These are phyloP conservation scores for Podila minutissima DNA, from an alignment of 192 early-diverging fungal genomes.

Conservation along the genomic window DNA sequence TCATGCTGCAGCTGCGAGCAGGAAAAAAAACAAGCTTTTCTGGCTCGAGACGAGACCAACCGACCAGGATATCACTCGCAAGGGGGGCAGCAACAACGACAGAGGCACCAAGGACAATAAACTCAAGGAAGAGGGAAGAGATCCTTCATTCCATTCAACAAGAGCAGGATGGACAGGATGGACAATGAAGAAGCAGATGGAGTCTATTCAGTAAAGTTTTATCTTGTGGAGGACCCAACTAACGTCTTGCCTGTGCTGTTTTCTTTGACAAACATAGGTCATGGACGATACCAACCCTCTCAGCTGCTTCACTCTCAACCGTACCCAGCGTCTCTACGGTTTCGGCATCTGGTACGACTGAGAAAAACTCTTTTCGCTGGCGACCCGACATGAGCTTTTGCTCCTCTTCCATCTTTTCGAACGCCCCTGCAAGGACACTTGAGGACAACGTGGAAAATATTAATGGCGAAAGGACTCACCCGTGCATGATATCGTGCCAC, in stretches of 20 bases:
- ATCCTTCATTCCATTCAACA: too few species aligned
- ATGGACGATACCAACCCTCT: conserved; percentile 64
- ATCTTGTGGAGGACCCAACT: background rate
- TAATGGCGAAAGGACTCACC: too few species aligned
- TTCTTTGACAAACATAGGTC: conserved; percentile 15
- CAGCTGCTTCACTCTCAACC: conserved; percentile 58
- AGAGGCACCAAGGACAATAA: too few species aligned
- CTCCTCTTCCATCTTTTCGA: background rate
- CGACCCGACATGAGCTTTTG: background rate
- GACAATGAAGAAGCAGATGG: too few species aligned
- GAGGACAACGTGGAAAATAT: conserved; percentile 4
- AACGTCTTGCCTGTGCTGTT: background rate
- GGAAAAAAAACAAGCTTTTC: too few species aligned
- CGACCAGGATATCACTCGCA: background rate
- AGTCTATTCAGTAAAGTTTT: background rate
- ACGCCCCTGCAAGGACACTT: background rate
- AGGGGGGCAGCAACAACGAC: background rate
- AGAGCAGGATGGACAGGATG: too few species aligned
- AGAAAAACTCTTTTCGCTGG: background rate
- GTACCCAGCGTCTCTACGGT: conserved; percentile 79
- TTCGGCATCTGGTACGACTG: conserved; percentile 71
- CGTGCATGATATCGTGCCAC: too few species aligned
- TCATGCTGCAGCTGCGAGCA: background rate
- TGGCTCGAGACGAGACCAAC: background rate
- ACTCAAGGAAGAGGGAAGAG: too few species aligned